These are phyloP conservation scores for Deinandra increscens DNA, from an alignment of 129 eudicot species.

Conservation along the genomic window DNA sequence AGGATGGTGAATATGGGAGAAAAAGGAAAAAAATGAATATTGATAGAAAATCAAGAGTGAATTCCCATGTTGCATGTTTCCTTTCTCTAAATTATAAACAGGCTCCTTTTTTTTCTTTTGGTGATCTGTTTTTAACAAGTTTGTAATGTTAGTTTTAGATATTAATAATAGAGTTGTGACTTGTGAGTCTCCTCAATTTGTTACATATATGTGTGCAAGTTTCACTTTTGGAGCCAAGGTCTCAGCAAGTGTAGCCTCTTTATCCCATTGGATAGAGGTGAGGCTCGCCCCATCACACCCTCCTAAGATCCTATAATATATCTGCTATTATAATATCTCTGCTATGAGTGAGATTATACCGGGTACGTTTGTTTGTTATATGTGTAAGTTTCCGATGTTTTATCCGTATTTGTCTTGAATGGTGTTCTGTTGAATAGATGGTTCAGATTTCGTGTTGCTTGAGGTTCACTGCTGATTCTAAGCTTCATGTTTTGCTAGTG, in stretches of 20 bases:
- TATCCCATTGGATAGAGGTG: too few relatives aligned
- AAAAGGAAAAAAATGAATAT: background rate
- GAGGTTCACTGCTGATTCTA: background rate
- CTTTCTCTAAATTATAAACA: constrained; percentile 15
- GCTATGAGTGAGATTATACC: too few relatives aligned
- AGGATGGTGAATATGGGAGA: background rate
- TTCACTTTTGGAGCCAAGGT: too few relatives aligned
- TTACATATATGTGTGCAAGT: too few relatives aligned
- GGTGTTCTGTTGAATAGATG: background rate
- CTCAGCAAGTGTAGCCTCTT: too few relatives aligned
- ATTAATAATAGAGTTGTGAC: background rate
- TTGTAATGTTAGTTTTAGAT: constrained; percentile 15
- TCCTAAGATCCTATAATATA: too few relatives aligned
- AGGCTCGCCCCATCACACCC: too few relatives aligned
- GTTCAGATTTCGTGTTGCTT: background rate
- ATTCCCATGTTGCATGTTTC: constrained; percentile 18
- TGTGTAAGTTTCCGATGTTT: background rate
- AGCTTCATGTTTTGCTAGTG: background rate
- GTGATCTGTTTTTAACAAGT: constrained; percentile 16
- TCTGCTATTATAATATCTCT: too few relatives aligned
- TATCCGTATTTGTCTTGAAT: background rate
- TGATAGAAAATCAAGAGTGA: constrained; percentile 1
- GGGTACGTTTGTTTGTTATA: too few relatives aligned
- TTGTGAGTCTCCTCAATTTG: background rate
- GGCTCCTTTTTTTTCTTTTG: constrained; percentile 28